Percentiles rank a stretch among this genome's conserved stretches.
These are phyloP conservation scores for Kodamaea jinghongensis DNA, from an alignment of 805 yeast species.

Conservation along the genomic window DNA sequence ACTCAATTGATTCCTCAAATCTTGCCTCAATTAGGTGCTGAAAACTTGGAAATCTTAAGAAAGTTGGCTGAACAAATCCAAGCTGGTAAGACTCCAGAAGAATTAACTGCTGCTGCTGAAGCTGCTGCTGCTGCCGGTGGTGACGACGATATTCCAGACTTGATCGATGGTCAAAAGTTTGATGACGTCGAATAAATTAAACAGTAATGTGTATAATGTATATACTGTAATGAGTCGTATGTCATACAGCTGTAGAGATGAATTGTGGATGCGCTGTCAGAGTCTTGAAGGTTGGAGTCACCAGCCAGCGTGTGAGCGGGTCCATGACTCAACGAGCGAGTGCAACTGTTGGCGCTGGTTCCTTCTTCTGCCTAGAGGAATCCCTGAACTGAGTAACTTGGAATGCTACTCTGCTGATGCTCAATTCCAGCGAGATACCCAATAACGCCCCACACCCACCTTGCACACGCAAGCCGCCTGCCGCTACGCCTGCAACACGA, in stretches of 20 bases:
- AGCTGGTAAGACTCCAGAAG: slow-evolving; percentile 51
- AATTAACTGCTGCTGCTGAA: slow-evolving; percentile 45
- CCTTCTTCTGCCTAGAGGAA: too few species aligned
- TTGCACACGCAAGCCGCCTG: too few species aligned
- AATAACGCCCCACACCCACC: too few species aligned
- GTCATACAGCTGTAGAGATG: neutral
- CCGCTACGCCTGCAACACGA: too few species aligned
- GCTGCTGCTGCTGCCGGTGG: slow-evolving; percentile 34
- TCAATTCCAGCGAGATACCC: too few species aligned
- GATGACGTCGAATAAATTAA: slow-evolving; percentile 51
- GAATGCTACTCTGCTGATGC: too few species aligned
- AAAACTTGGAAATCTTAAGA: slow-evolving; percentile 84
- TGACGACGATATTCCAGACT: slow-evolving; percentile 69
- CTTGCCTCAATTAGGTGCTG: slow-evolving; percentile 95
- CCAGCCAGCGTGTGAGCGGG: too few species aligned
- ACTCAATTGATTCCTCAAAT: slow-evolving; percentile 92
- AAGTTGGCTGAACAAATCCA: slow-evolving; percentile 88
- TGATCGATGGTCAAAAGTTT: slow-evolving; percentile 87
- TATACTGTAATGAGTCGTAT: slow-evolving; percentile 8
- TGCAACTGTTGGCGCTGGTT: too few species aligned
- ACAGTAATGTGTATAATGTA: slow-evolving; percentile 4
- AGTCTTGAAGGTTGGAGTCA: too few species aligned
- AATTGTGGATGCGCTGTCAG: too few species aligned
- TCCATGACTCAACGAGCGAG: too few species aligned
- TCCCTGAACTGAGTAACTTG: too few species aligned